These are phyloP conservation scores for Sphaerulina vaccinii DNA, from an alignment of 2,329 filamentous ascomycete species.

Conservation along the genomic window DNA sequence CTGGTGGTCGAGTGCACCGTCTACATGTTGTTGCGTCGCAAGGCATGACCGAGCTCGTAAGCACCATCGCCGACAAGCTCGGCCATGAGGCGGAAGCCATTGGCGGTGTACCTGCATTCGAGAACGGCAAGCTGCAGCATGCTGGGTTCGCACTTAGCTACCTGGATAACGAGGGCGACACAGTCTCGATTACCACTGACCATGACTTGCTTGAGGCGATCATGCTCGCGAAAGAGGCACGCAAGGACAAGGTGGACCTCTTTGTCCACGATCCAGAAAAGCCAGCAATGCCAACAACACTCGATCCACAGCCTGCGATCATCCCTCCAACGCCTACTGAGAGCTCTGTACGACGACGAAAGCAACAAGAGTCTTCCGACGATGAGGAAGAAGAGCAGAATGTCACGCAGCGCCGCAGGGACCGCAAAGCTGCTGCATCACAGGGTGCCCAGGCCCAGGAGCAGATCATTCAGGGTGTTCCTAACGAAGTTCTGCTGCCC, in stretches of 20 bases:
- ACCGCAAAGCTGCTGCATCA: slow-evolving; percentile 30
- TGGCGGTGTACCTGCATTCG: slow-evolving; percentile 74
- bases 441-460: slow-evolving; percentile 59
- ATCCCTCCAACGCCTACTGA: slow-evolving; percentile 53
- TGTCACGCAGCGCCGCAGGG: slow-evolving; percentile 36
- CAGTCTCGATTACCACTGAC: slow-evolving; percentile 93
- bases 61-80: slow-evolving; percentile 77
- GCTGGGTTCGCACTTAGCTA: slow-evolving; percentile 91
- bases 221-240: slow-evolving; percentile 71
- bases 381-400: slow-evolving; percentile 53
- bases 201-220: slow-evolving; percentile 91
- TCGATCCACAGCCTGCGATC: slow-evolving; percentile 58
- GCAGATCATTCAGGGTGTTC: slow-evolving; percentile 84
- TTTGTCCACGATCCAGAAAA: slow-evolving; percentile 93
- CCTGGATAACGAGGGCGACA: slow-evolving; percentile 93
- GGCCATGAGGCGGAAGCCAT: slow-evolving; percentile 79
- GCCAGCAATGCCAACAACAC: slow-evolving; percentile 68
- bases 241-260: slow-evolving; percentile 89
- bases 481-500: slow-evolving; percentile 88
- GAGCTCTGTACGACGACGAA: slow-evolving; percentile 49
- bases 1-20: slow-evolving; percentile 88
- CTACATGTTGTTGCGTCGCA: slow-evolving; percentile 79
- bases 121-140: slow-evolving; percentile 73
- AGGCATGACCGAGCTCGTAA: slow-evolving; percentile 76
- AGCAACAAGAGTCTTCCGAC: slow-evolving; percentile 52